phyloP scores from a whole-genome alignment of 768 basidiomycete genomes.

The Auriculariales sp. region DNA sequence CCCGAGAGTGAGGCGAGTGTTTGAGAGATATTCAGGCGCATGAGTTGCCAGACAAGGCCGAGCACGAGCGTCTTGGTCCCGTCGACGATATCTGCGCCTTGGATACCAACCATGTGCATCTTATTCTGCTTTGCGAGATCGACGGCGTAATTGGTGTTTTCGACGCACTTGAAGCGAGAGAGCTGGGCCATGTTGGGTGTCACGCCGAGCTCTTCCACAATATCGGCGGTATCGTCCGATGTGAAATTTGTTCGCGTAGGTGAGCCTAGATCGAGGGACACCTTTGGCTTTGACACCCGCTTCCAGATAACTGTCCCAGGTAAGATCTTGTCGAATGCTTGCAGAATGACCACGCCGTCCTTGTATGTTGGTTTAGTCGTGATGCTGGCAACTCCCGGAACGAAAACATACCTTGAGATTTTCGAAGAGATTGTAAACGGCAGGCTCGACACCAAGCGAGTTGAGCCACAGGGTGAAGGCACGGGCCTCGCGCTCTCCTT shows the following conservation, averaged over 20 bases:
- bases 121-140: slow-evolving; percentile 86
- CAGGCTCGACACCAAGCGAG: slow-evolving; percentile 90
- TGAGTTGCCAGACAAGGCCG: slow-evolving; percentile 95
- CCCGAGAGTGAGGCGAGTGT: slow-evolving; percentile 63
- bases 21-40: slow-evolving; percentile 85
- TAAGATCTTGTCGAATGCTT: slow-evolving; percentile 91
- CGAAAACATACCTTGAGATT: slow-evolving; percentile 51
- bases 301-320: slow-evolving; percentile 92
- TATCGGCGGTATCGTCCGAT: slow-evolving; percentile 41
- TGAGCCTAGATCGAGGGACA: slow-evolving; percentile 32
- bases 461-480: slow-evolving; percentile 99
- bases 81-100: slow-evolving; percentile 95
- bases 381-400: neutral
- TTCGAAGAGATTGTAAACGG: slow-evolving; percentile 93
- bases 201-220: slow-evolving; percentile 51
- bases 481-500: slow-evolving; percentile 94
- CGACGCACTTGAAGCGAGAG: slow-evolving; percentile 92
- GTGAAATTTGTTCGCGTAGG: slow-evolving; percentile 20
- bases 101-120: slow-evolving; percentile 94
- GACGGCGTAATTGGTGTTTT: slow-evolving; percentile 94
- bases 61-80: slow-evolving; percentile 85
- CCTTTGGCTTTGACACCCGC: slow-evolving; percentile 87
- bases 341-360: slow-evolving; percentile 77
- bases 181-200: slow-evolving; percentile 73
- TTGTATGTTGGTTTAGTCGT: slow-evolving; percentile 8